phyloP scores from a whole-genome alignment of 495 filamentous ascomycete genomes.

The Talaromyces adpressus region DNA sequence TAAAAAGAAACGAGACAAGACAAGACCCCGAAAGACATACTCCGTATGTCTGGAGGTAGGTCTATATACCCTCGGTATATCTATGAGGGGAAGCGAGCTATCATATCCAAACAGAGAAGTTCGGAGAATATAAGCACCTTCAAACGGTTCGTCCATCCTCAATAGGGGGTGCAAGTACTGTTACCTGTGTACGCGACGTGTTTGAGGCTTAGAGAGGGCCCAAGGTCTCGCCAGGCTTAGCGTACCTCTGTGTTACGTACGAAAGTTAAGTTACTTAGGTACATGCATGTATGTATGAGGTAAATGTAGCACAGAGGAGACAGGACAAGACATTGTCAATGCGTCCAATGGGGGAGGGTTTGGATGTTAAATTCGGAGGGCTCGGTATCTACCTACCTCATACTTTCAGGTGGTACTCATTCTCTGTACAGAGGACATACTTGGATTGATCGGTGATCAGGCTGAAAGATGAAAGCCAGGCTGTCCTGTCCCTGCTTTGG shows the following conservation, averaged over 20 bases:
- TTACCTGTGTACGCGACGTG: background rate
- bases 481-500: no score
- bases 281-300: background rate
- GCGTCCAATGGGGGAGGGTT: background rate
- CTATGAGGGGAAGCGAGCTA: background rate
- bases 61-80: no score
- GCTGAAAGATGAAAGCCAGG: no score
- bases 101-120: background rate
- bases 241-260: background rate
- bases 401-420: background rate
- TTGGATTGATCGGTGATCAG: no score
- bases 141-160: background rate
- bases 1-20: background rate
- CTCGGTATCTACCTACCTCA: background rate
- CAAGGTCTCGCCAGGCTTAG: background rate
- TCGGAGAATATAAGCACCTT: background rate
- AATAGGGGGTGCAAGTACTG: no score
- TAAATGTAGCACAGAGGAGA: background rate
- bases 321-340: background rate
- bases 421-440: background rate
- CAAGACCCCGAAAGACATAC: background rate
- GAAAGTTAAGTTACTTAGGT: background rate
- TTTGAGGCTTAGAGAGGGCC: background rate
- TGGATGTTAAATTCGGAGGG: background rate
- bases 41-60: no score